Percentiles rank a stretch among this genome's conserved stretches.
phyloP scores from a whole-genome alignment of 768 basidiomycete species.

The Imleria badia region DNA sequence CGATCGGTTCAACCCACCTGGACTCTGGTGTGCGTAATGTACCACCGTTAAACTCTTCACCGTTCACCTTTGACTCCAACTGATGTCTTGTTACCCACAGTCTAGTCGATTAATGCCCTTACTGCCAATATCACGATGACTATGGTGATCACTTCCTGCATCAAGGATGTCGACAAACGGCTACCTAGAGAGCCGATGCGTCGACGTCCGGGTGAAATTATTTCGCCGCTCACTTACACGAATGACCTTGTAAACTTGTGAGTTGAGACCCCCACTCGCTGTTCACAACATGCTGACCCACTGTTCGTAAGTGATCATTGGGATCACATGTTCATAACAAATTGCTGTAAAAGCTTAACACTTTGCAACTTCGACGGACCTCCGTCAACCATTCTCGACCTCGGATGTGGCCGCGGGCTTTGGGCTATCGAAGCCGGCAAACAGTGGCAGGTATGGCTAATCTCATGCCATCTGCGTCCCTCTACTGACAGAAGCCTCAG shows the following conservation, averaged over 20 bases:
- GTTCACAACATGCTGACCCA: not conserved
- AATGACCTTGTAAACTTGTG: slow-evolving; percentile 56
- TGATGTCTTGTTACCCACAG: slow-evolving; percentile 15
- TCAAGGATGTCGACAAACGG: slow-evolving; percentile 47
- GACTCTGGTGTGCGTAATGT: slow-evolving; percentile 23
- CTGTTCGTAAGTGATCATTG: slow-evolving; percentile 56
- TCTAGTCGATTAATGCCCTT: slow-evolving; percentile 27
- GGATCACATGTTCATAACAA: slow-evolving; percentile 64
- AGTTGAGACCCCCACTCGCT: slow-evolving; percentile 22
- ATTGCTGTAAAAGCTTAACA: slow-evolving; percentile 49
- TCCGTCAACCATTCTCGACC: slow-evolving; percentile 57
- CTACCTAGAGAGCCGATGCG: slow-evolving; percentile 41
- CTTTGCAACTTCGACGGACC: slow-evolving; percentile 51
- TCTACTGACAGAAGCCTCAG: slow-evolving; percentile 32
- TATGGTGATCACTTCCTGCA: slow-evolving; percentile 11
- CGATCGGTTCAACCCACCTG: slow-evolving; percentile 9
- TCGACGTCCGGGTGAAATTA: slow-evolving; percentile 50
- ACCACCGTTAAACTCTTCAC: slow-evolving; percentile 14
- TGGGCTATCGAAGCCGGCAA: slow-evolving; percentile 73
- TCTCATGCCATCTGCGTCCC: not conserved
- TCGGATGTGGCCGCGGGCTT: slow-evolving; percentile 70
- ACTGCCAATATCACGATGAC: slow-evolving; percentile 23
- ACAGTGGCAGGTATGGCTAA: slow-evolving; percentile 55
- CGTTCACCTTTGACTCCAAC: slow-evolving; percentile 5
- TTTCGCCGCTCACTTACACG: slow-evolving; percentile 55